These are phyloP conservation scores for Verticillium alfalfae DNA, from an alignment of 2,329 filamentous ascomycete species.

Conservation along the genomic window DNA sequence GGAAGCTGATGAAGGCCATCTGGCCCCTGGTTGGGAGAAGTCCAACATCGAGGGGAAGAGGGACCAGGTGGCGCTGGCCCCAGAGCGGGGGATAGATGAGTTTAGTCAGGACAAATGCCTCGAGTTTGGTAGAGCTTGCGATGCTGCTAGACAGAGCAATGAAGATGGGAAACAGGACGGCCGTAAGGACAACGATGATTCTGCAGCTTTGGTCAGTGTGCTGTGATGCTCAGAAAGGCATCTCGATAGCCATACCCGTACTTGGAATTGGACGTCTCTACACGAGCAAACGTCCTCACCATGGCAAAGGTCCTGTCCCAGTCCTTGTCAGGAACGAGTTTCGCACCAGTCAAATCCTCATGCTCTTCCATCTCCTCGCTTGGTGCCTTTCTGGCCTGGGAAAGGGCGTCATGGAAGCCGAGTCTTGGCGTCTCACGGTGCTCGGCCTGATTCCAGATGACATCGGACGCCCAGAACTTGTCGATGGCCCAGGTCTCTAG, in stretches of 20 bases:
- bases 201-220: not conserved
- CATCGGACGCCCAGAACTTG: conserved; percentile 3
- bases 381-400: not conserved
- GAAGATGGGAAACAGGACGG: conserved; percentile 22
- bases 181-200: conserved; percentile 17
- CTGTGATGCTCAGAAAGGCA: not conserved
- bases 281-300: not conserved
- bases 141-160: conserved; percentile 28
- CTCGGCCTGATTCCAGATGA: not conserved
- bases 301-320: conserved; percentile 17
- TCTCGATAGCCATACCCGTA: not conserved
- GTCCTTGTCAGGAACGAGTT: conserved; percentile 18
- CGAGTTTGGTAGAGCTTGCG: conserved; percentile 14
- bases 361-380: conserved; percentile 1
- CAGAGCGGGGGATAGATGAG: conserved; percentile 22
- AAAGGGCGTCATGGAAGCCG: not conserved
- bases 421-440: not conserved
- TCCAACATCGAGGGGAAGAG: conserved; percentile 17
- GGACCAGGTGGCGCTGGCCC: conserved; percentile 24
- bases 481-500: conserved; percentile 7
- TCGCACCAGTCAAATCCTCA: conserved; percentile 19
- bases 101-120: conserved; percentile 5
- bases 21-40: conserved; percentile 28
- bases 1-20: conserved; percentile 23
- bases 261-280: not conserved